phyloP scores from a whole-genome alignment of 2,329 filamentous ascomycete species.

The Aspergillus neotritici region DNA sequence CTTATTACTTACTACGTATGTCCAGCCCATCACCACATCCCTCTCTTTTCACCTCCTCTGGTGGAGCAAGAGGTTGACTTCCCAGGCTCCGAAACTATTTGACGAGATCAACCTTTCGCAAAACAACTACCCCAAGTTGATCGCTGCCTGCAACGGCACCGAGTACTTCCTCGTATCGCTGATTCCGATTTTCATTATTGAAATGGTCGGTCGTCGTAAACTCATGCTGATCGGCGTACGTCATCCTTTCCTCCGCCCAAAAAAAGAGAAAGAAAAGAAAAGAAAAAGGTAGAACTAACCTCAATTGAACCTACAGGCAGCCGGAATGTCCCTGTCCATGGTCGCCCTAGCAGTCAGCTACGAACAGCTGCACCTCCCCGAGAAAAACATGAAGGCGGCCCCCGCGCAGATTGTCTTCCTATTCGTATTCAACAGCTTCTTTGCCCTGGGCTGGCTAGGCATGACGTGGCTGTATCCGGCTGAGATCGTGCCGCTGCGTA shows the following conservation, averaged over 20 bases:
- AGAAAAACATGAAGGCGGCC: not conserved
- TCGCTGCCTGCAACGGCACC: constrained; percentile 22
- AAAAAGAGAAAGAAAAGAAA: no score
- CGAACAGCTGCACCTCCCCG: no score
- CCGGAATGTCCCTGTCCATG: no score
- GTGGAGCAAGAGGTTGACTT: no score
- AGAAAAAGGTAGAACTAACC: no score
- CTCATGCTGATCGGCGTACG: constrained; percentile 24
- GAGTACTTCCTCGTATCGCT: constrained; percentile 20
- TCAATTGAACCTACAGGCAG: no score
- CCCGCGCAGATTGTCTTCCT: constrained; percentile 28
- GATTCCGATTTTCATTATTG: constrained; percentile 18
- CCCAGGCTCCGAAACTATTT: no score
- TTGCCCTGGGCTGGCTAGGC: constrained; percentile 58
- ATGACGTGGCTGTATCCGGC: constrained; percentile 51
- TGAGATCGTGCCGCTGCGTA: constrained; percentile 49
- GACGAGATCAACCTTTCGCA: constrained; percentile 24
- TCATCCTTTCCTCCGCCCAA: constrained; percentile 1
- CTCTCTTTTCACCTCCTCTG: constrained; percentile 1
- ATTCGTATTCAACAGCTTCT: constrained; percentile 63
- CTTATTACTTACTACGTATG: constrained; percentile 27
- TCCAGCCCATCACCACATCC: not conserved
- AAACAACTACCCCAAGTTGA: constrained; percentile 17
- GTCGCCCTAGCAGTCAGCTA: no score
- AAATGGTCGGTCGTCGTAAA: constrained; percentile 37